Evolutionary conservation across 225 moss, liverwort and hornwort genomes (phyloP).

Genomic region (Marchantia polymorpha): DNA sequence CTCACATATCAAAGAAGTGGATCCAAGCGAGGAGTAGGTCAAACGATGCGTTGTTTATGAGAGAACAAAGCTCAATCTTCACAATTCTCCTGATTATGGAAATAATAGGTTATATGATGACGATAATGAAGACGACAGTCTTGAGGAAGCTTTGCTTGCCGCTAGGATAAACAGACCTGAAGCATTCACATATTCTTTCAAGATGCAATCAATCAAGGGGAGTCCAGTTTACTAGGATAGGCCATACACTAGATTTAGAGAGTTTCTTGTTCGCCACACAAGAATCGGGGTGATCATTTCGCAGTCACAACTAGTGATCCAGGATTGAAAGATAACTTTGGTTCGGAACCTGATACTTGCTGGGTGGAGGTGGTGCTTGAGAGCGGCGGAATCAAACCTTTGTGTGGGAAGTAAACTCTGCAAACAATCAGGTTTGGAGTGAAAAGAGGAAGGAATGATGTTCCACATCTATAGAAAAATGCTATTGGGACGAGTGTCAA

Average conservation of each 20-base stretch:
- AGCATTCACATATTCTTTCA: background rate
- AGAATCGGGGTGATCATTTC: background rate
- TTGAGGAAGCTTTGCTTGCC: background rate
- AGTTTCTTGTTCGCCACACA: background rate
- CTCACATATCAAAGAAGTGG: too few relatives aligned
- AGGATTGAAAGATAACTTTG: background rate
- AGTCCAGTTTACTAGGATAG: background rate
- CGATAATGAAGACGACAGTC: background rate
- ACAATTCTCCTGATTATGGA: background rate
- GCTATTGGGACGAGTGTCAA: background rate
- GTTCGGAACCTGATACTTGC: background rate
- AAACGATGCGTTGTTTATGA: too few relatives aligned
- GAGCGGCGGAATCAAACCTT: background rate
- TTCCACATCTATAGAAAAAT: background rate
- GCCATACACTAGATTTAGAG: too few relatives aligned
- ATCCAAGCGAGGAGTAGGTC: too few relatives aligned
- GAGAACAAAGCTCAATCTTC: too few relatives aligned
- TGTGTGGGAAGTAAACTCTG: background rate
- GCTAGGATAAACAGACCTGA: background rate
- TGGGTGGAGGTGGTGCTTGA: background rate
- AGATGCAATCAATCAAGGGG: background rate
- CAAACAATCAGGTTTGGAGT: background rate
- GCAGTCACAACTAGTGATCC: background rate
- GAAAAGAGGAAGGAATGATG: background rate
- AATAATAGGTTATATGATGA: background rate